Evolutionary conservation across 2,329 filamentous ascomycete genomes (phyloP).

Genomic region (Phialocephala sp.): DNA sequence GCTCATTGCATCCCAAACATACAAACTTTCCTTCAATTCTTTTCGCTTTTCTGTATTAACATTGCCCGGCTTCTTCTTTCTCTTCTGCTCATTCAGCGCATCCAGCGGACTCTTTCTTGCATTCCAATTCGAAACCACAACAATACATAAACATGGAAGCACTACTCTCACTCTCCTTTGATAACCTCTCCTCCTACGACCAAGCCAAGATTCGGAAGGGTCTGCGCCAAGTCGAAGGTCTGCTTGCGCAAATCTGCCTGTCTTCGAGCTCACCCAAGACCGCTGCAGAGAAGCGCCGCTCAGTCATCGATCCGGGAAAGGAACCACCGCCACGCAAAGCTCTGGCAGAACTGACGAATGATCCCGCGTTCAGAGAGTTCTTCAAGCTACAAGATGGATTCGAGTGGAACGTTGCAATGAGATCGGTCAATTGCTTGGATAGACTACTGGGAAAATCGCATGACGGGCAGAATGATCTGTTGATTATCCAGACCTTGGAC

Average conservation of each 20-base stretch:
- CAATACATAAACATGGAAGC: constrained; percentile 73
- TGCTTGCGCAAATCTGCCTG: constrained; percentile 95
- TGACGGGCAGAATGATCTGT: constrained; percentile 82
- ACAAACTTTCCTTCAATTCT: constrained; percentile 34
- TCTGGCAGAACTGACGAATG: constrained; percentile 73
- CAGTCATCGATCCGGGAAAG: constrained; percentile 45
- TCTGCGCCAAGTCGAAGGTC: constrained; percentile 88
- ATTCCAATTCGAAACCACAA: constrained; percentile 14
- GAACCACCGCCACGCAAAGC: constrained; percentile 57
- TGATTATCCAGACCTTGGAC: constrained; percentile 88
- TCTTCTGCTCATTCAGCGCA: constrained; percentile 14
- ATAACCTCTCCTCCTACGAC: constrained; percentile 84
- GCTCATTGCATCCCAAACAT: constrained; percentile 6
- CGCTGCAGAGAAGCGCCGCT: constrained; percentile 36
- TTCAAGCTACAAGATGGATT: constrained; percentile 97
- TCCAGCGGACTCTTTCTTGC: constrained; percentile 19
- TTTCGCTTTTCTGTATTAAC: constrained; percentile 42
- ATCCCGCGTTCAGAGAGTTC: constrained; percentile 93
- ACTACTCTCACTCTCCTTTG: constrained; percentile 89
- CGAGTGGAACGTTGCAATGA: constrained; percentile 94
- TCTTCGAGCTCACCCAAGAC: constrained; percentile 30
- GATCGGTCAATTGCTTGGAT: constrained; percentile 85
- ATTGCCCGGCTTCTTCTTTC: constrained; percentile 29
- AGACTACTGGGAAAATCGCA: constrained; percentile 81
- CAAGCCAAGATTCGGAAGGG: constrained; percentile 90